Base-by-base conservation (phyloP, 1,284 basidiomycete genomes). In the Omphalotus olearius region DNA sequence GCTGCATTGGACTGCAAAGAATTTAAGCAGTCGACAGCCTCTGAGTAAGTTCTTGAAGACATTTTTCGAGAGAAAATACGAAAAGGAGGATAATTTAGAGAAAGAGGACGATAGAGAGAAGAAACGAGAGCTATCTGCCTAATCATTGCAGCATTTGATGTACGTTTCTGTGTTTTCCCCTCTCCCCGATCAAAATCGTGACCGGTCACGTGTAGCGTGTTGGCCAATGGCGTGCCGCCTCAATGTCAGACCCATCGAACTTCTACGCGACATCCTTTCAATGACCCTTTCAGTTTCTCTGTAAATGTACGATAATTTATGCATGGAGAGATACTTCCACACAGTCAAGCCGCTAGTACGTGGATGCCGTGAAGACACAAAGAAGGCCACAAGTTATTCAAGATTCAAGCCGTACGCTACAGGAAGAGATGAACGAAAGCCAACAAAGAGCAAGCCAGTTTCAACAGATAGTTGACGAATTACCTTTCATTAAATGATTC, bases 1-100 rank as follows among this genome's bases (percentile, higher is more conserved):
- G 92, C 92, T 26, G 93, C 93, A 77, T 99, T 99, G 38, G 88
- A 91, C 68, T 99, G 96, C 25, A 98, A 81, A 30, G 90, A 82
- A 68, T 99, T 99, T 54, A 99, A 80, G 52, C 82, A 76, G 51
- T 87, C 80, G 59, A 99, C 82, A 0, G 97, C 97, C 57, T 94
- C 89, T 59, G 79, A 72, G 62, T 91, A 91, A 2, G 82, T 76
- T 59, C 77, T 72, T 44, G 73, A 71, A n/a, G 82, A 75, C 76
- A 82, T 80, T 36, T 47, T 61, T 56, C 75, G 66, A 42, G 56
- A 59, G 51, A 43, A 45, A 35, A 60, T 56, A 47, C 53, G 49
- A 53, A 54, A 51, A 43, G 52, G 14, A 33, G 47, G 57, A 57
- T 47, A 50, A 54, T 26, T 54, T 23, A 43, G 44, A 58, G 57